Evolutionary conservation across 2,329 filamentous ascomycete species (phyloP).

Genomic region (Tolypocladium ophioglossoides): DNA sequence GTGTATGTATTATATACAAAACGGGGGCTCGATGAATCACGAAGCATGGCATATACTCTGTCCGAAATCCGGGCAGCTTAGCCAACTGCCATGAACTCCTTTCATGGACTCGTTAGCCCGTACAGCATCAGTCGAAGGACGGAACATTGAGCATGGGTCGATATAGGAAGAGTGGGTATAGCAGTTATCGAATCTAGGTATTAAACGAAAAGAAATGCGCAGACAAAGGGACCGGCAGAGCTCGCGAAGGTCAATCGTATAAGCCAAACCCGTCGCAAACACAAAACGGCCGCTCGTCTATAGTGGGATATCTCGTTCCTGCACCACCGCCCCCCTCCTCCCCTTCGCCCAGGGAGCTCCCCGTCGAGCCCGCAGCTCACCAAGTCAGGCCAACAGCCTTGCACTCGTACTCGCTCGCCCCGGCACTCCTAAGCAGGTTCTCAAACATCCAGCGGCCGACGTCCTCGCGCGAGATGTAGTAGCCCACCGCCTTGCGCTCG

Average conservation of each 20-base stretch:
- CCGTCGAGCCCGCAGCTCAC: slow-evolving; percentile 3
- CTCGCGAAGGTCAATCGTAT: background rate
- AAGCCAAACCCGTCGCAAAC: background rate
- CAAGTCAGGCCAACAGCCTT: slow-evolving; percentile 20
- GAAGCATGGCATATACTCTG: no score
- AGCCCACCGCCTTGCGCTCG: slow-evolving; percentile 27
- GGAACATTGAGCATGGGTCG: no score
- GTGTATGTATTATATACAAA: no score
- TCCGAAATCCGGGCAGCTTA: no score
- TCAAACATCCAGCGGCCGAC: slow-evolving; percentile 31
- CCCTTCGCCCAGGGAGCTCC: background rate
- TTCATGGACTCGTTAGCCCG: no score
- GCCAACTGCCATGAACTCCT: no score
- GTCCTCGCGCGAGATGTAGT: slow-evolving; percentile 28
- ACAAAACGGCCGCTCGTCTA: slow-evolving; percentile 17
- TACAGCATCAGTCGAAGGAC: no score
- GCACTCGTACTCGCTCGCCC: slow-evolving; percentile 10
- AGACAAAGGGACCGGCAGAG: background rate
- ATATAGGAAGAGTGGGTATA: background rate
- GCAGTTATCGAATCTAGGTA: background rate
- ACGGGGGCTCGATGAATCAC: no score
- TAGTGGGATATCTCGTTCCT: background rate
- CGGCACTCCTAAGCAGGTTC: slow-evolving; percentile 17
- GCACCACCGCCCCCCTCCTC: background rate
- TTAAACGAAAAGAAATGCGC: background rate